Conservation (phyloP, 2,329 filamentous ascomycete genomes). For the Claviceps sp. region DNA sequence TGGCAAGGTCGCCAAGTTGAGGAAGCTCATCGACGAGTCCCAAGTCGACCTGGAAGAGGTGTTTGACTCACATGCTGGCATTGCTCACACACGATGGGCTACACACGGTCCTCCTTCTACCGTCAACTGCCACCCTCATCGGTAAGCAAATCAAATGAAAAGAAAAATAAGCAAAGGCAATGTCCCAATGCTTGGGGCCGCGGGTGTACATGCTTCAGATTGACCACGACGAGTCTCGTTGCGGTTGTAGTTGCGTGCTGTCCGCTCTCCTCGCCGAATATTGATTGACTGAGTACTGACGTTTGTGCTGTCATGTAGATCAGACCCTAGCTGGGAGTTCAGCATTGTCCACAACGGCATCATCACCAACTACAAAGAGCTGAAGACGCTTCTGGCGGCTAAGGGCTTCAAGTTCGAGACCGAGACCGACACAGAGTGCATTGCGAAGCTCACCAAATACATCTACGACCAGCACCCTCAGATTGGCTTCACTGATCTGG, state of each 20-base stretch:
- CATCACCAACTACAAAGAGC: slow-evolving; percentile 99
- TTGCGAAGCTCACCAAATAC: slow-evolving; percentile 97
- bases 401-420: slow-evolving; percentile 99
- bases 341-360: slow-evolving; percentile 98
- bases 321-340: slow-evolving; percentile 92
- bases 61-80: slow-evolving; percentile 96
- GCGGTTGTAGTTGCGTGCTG: no score
- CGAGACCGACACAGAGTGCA: slow-evolving; percentile 97
- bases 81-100: slow-evolving; percentile 98
- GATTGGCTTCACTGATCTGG: slow-evolving; percentile 90
- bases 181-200: no score
- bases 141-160: slow-evolving; percentile 40
- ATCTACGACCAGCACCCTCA: slow-evolving; percentile 88
- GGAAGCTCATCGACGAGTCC: slow-evolving; percentile 75
- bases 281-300: slow-evolving; percentile 7
- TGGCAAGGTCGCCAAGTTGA: slow-evolving; percentile 95
- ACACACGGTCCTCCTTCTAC: slow-evolving; percentile 92
- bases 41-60: slow-evolving; percentile 79
- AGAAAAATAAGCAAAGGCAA: no score
- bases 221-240: no score
- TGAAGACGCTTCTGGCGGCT: slow-evolving; percentile 80
- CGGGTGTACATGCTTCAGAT: no score
- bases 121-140: slow-evolving; percentile 94
- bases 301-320: slow-evolving; percentile 39
- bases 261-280: background rate